Evolutionary conservation across 2,329 filamentous ascomycete genomes (phyloP), one percentile per base, ranked within the genome.

Genomic region (Colletotrichum tropicale): DNA sequence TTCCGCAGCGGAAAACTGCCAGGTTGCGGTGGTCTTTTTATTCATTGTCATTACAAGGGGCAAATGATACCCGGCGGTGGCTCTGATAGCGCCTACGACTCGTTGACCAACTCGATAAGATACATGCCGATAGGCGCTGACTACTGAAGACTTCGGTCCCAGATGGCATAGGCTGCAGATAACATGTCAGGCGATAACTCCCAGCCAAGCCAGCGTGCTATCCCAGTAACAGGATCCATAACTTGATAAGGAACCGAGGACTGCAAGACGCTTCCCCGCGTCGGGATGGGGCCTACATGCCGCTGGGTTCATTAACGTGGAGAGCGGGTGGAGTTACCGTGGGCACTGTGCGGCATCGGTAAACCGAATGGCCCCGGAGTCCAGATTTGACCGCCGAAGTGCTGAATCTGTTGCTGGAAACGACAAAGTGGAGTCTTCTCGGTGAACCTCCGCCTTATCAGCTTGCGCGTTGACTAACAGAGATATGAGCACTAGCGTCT

Each of bases 381-480:
- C 32, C 34, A 68, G 38, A 64, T 64, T n/a, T 75, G 28, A 21
- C 10, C n/a, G 38, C 73, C 69, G 64, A 65, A 56, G 64, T 16
- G 52, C 34, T 55, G 73, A 58, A 48, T 24, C 10, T 24, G 9
- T 26, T 16, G 36, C 38, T 38, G 21, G 30, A 62, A 62, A 48
- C 18, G 43, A 36, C 36, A 13, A 12, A 36, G 73, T 75, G 73
- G 73, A 68, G 69, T 24, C 48, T 13, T 52, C 34, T 75, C 73
- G 73, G 73, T 65, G 73, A 75, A 75, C 64, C 70, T 75, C 73
- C 73, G 73, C 70, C 73, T 75, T 75, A 75, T 75, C 73, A 73
- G 73, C 73, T 56, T 68, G 64, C 38, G 73, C 70, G 56, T 75
- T 75, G 73, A 75, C 73, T 73, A 75, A 75, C 64, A 64, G 48